These are phyloP conservation scores for Lodderomyces oxycetoniae DNA, from an alignment of 1,139 yeast genomes.

Conservation along the genomic window DNA sequence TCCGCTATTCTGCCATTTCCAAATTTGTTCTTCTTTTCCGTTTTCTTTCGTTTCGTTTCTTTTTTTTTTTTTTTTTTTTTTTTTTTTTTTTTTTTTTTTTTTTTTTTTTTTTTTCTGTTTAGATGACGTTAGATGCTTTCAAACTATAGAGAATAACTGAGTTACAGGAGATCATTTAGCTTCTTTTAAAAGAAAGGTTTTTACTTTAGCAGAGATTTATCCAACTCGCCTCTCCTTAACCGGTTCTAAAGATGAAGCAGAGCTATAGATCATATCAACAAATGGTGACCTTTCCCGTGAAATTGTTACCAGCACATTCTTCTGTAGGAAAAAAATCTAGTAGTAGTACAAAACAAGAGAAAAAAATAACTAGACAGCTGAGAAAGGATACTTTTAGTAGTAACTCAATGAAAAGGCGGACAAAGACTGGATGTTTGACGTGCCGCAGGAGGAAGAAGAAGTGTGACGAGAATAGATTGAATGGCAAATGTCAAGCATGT, in stretches of 20 bases:
- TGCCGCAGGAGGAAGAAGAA: constrained; percentile 46
- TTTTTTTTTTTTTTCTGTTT: too few species aligned
- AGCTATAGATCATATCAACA: constrained; percentile 41
- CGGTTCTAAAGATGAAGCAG: constrained; percentile 10
- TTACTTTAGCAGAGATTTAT: constrained; percentile 1
- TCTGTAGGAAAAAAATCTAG: constrained; percentile 3
- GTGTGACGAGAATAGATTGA: constrained; percentile 41
- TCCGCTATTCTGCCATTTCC: too few species aligned
- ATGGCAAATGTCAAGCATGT: constrained; percentile 47
- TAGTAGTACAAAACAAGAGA: constrained; percentile 12
- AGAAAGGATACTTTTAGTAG: constrained; percentile 6
- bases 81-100: too few species aligned
- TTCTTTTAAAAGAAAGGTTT: background rate
- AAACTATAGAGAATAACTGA: too few species aligned
- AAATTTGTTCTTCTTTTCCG: background rate
- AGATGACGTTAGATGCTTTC: too few species aligned
- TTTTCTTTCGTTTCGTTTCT: background rate
- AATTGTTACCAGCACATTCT: constrained; percentile 13
- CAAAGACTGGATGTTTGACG: constrained; percentile 43
- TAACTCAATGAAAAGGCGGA: constrained; percentile 25
- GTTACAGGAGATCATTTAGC: too few species aligned
- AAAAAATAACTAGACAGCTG: constrained; percentile 13
- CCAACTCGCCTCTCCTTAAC: background rate
- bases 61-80: too few species aligned
- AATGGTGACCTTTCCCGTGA: constrained; percentile 33